Percentiles rank a stretch among this genome's conserved stretches.
phyloP scores from a whole-genome alignment of 257 asterid genomes.

The Verbascum thapsus region DNA sequence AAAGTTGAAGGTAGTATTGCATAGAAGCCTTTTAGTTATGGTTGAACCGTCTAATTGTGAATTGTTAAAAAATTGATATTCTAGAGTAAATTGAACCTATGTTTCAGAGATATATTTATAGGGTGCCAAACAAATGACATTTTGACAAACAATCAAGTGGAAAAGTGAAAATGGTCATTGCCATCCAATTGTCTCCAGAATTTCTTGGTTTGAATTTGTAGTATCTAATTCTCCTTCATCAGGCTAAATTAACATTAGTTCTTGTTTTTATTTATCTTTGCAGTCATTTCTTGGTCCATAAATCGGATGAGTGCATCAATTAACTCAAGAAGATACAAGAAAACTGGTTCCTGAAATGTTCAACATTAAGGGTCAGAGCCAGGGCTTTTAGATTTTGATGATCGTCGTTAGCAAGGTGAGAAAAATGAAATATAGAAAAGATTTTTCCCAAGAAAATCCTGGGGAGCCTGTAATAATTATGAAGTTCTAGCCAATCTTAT shows the following conservation, averaged over 20 bases:
- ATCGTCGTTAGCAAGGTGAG: slow-evolving; percentile 26
- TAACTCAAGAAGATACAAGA: slow-evolving; percentile 29
- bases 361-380: slow-evolving; percentile 2
- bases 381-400: slow-evolving; percentile 24
- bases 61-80: too few species aligned
- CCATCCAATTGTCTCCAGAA: background rate
- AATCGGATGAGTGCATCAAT: slow-evolving; percentile 49
- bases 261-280: slow-evolving; percentile 27
- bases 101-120: too few species aligned
- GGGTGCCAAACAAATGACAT: too few species aligned
- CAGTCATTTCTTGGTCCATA: slow-evolving; percentile 70
- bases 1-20: too few species aligned
- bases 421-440: slow-evolving; percentile 18
- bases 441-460: slow-evolving; percentile 22
- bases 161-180: too few species aligned
- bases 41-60: too few species aligned
- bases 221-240: background rate
- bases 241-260: background rate
- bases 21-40: too few species aligned
- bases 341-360: background rate
- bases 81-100: too few species aligned
- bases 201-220: too few species aligned
- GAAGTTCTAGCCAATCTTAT: too few species aligned
- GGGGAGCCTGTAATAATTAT: too few species aligned
- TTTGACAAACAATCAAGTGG: too few species aligned